Percentiles rank a stretch among this genome's conserved stretches.
These are phyloP conservation scores for Podospora pseudocomata DNA, from an alignment of 495 filamentous ascomycete species.

Conservation along the genomic window DNA sequence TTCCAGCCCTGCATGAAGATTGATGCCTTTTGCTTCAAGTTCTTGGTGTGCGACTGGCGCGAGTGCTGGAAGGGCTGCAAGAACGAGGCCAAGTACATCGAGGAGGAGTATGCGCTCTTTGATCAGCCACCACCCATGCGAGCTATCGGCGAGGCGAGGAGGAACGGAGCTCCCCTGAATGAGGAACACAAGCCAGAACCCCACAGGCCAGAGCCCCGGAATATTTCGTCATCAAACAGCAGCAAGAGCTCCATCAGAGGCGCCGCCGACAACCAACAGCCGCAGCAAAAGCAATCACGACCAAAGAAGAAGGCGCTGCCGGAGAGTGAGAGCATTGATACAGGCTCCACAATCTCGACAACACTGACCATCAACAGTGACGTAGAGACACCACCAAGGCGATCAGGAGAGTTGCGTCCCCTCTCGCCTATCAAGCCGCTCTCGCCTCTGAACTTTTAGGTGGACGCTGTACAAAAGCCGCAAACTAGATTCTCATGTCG, in stretches of 20 bases:
- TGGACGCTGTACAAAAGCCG: neutral
- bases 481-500: neutral
- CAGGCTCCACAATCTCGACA: constrained; percentile 38
- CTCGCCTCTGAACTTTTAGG: constrained; percentile 59
- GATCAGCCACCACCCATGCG: constrained; percentile 46
- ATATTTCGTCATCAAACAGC: constrained; percentile 64
- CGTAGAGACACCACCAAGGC: constrained; percentile 33
- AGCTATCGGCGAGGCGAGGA: constrained; percentile 16
- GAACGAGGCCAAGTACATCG: constrained; percentile 76
- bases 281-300: constrained; percentile 13
- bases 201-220: constrained; percentile 33
- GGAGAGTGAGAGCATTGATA: constrained; percentile 31
- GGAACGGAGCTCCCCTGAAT: constrained; percentile 7
- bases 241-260: constrained; percentile 33
- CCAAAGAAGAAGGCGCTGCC: constrained; percentile 38
- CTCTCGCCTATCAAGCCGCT: constrained; percentile 71
- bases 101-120: constrained; percentile 65
- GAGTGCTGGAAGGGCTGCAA: constrained; percentile 94
- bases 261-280: constrained; percentile 24
- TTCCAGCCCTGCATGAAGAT: constrained; percentile 94
- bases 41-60: constrained; percentile 86
- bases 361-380: constrained; percentile 43
- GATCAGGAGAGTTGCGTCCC: constrained; percentile 43
- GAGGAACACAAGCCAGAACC: constrained; percentile 16
- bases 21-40: constrained; percentile 84